Conservation (phyloP, 805 yeast species). For the Cyberlindnera maclurae region DNA sequence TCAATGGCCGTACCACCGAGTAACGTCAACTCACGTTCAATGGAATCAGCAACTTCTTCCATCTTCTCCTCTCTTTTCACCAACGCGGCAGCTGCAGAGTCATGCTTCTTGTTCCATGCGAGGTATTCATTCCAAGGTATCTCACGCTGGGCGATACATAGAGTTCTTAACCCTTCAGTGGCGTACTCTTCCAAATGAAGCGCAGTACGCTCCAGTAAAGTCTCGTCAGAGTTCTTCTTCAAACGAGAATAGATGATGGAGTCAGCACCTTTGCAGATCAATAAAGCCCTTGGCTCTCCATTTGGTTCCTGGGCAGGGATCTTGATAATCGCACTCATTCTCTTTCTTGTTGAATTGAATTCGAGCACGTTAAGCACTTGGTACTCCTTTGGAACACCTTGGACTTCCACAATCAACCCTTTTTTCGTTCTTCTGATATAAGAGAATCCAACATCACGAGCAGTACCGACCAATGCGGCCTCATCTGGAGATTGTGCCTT, state of each 20-base stretch:
- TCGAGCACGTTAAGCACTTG: slow-evolving; percentile 66
- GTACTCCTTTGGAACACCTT: slow-evolving; percentile 64
- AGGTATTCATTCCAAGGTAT: slow-evolving; percentile 53
- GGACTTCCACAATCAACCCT: slow-evolving; percentile 60
- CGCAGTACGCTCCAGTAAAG: slow-evolving; percentile 56
- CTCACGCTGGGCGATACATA: slow-evolving; percentile 71
- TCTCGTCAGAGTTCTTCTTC: slow-evolving; percentile 36
- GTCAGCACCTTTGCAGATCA: slow-evolving; percentile 83
- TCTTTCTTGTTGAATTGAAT: slow-evolving; percentile 78
- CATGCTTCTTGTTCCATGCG: slow-evolving; percentile 57
- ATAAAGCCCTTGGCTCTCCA: slow-evolving; percentile 42
- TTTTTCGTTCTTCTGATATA: slow-evolving; percentile 60
- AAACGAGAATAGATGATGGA: slow-evolving; percentile 68
- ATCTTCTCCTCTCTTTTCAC: slow-evolving; percentile 61
- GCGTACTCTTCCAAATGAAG: slow-evolving; percentile 72
- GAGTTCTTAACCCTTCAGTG: slow-evolving; percentile 75
- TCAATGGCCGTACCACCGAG: slow-evolving; percentile 86
- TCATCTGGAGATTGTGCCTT: slow-evolving; percentile 87
- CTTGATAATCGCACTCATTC: slow-evolving; percentile 79
- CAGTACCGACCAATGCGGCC: slow-evolving; percentile 78
- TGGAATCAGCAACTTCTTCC: slow-evolving; percentile 68
- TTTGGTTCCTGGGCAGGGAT: slow-evolving; percentile 41
- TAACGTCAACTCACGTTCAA: slow-evolving; percentile 57
- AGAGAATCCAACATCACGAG: slow-evolving; percentile 68
- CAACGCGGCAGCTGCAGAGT: slow-evolving; percentile 57